Base-by-base conservation (phyloP, 2,329 filamentous ascomycete genomes). In the Metarhizium sp. region DNA sequence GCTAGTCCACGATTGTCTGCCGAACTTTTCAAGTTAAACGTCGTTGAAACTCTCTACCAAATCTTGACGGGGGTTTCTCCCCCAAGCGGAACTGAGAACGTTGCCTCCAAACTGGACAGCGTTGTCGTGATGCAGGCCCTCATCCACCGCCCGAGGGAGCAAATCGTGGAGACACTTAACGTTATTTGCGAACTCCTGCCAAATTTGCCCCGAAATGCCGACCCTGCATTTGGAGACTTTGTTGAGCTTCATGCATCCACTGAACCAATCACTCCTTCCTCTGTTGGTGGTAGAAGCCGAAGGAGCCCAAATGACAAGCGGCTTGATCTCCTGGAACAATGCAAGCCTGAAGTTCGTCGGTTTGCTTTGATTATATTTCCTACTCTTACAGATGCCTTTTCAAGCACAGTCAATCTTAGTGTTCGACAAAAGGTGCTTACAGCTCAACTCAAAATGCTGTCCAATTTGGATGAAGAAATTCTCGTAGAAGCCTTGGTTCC, bases 91-190 rank as follows among this genome's bases (percentile, higher is more conserved):
- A 85, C 80, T 1, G 85, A 91, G 40, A 86, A 92, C 67, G 82
- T 90, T 56, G 87, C 85, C 34, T 87, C 83, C 42, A 96, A 95
- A 72, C 87, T 97, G 60, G 92, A 97, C 71, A 96, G 91, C 66
- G 92, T 97, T 55, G 83, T 99, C 49, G 94, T 99, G 64, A 99
- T 99, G 95, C 94, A 99, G 73, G 91, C 95, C 42, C 78, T 99
- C 59, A 96, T 99, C 53, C 94, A 97, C 67, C 86, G 92, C 45
- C 94, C 94, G 6, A 86, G 92, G 55, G 95, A 99, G 62, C 94
- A 99, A 71, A 89, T 99, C 18, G 94, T 92, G 62, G 94, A 99
- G 75, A 96, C 95, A 1, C 80, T 99, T 59, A 97, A 97, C 67
- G 91, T 99, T 60, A 91, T 99, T 60, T 96, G 94, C 74, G 94